phyloP scores from a whole-genome alignment of 116 monocot species.

The Iris pallida region DNA sequence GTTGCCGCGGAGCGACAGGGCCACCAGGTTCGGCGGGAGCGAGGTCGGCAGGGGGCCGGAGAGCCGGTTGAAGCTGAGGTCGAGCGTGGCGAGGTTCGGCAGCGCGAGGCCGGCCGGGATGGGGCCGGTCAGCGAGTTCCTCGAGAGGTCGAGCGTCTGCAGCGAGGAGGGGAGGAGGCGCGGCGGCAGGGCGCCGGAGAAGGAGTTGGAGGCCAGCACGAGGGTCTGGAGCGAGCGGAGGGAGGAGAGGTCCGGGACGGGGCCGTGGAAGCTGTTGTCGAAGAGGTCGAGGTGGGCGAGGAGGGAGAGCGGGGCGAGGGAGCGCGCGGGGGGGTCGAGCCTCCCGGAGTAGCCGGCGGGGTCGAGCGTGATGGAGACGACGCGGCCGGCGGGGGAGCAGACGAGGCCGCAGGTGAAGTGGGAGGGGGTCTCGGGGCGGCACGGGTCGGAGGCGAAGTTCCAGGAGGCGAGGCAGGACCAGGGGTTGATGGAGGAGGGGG shows the following conservation, averaged over 20 bases:
- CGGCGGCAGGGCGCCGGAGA: constrained; percentile 27
- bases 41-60: constrained; percentile 24
- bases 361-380: constrained; percentile 48
- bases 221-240: constrained; percentile 26
- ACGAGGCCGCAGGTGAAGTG: constrained; percentile 52
- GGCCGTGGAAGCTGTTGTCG: constrained; percentile 36
- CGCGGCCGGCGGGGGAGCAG: constrained; percentile 32
- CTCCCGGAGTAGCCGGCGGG: constrained; percentile 43
- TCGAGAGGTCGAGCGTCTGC: constrained; percentile 30
- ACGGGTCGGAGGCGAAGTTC: constrained; percentile 59
- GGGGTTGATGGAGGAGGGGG: constrained; percentile 28
- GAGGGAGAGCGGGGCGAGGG: constrained; percentile 34
- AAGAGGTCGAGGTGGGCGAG: constrained; percentile 40
- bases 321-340: constrained; percentile 10
- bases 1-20: constrained; percentile 43
- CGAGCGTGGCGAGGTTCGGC: constrained; percentile 26
- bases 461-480: constrained; percentile 62
- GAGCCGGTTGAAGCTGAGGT: constrained; percentile 53
- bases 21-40: constrained; percentile 42
- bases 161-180: constrained; percentile 9
- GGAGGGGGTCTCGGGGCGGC: constrained; percentile 17
- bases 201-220: constrained; percentile 23
- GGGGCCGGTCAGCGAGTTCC: constrained; percentile 32
- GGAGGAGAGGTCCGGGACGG: constrained; percentile 22
- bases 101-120: constrained; percentile 24